A percentile compares a stretch with the other conserved stretches of the same genome.
These are phyloP conservation scores for Xenosphaeropsis pyriputrescens DNA, from an alignment of 2,329 filamentous ascomycete genomes.

Conservation along the genomic window DNA sequence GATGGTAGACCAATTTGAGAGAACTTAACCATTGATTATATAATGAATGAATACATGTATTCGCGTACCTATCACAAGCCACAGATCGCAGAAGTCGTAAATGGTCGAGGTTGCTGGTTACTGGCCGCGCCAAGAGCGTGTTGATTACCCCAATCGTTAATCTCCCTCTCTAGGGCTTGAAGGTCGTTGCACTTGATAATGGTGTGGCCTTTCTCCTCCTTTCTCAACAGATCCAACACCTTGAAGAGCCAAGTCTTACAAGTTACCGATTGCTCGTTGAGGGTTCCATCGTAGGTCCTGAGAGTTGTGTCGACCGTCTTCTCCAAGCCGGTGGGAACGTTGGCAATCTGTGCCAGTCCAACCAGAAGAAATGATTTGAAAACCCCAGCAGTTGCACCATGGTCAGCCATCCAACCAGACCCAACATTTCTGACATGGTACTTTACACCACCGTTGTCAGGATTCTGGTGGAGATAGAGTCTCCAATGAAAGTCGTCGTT, in stretches of 20 bases:
- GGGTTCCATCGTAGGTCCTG: not conserved
- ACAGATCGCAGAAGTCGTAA: too few relatives aligned
- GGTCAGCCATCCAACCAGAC: not conserved
- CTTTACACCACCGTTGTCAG: not conserved
- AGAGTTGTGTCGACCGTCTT: not conserved
- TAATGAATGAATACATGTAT: too few relatives aligned
- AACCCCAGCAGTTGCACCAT: not conserved
- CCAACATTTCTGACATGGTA: not conserved
- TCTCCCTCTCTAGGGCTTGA: constrained; percentile 18
- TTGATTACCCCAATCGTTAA: too few relatives aligned
- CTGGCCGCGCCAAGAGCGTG: too few relatives aligned
- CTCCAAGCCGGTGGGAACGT: not conserved
- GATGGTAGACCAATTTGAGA: too few relatives aligned
- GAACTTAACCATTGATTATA: too few relatives aligned
- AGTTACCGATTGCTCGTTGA: not conserved
- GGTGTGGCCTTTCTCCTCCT: not conserved
- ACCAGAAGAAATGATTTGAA: not conserved
- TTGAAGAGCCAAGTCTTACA: not conserved
- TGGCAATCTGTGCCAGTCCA: not conserved
- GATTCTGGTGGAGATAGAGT: too few relatives aligned
- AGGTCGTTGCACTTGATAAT: not conserved
- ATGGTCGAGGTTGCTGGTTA: too few relatives aligned
- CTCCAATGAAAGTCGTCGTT: too few relatives aligned
- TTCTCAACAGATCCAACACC: not conserved
- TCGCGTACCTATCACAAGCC: too few relatives aligned